Conservation (phyloP, 2,329 filamentous ascomycete genomes). For the Xylariaceae sp. region DNA sequence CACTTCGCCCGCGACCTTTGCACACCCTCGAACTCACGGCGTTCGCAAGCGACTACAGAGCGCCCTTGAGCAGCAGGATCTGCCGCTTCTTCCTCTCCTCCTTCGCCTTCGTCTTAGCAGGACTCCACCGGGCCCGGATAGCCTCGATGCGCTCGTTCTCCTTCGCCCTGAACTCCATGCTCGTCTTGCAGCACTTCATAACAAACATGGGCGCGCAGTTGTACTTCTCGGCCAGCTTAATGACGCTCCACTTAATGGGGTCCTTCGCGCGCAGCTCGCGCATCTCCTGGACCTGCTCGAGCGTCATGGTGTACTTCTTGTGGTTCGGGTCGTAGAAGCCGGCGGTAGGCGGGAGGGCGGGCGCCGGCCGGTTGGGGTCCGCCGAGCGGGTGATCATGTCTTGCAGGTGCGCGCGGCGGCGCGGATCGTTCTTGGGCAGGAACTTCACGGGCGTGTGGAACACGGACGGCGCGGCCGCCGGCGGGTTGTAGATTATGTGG, state of each 20-base stretch:
- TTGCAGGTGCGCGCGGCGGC: constrained; percentile 45
- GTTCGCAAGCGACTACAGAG: constrained; percentile 36
- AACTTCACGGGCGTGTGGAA: constrained; percentile 63
- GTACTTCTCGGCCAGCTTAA: constrained; percentile 49
- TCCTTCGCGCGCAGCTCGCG: constrained; percentile 48
- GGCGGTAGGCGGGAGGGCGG: constrained; percentile 30
- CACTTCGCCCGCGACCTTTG: neutral
- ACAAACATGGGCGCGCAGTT: constrained; percentile 53
- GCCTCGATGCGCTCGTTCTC: constrained; percentile 43
- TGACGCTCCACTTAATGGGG: constrained; percentile 51
- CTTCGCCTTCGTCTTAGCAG: constrained; percentile 48
- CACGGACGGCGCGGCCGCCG: constrained; percentile 50
- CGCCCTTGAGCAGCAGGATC: constrained; percentile 47
- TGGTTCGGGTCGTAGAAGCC: constrained; percentile 9
- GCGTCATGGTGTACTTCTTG: constrained; percentile 46
- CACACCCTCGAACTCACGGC: neutral
- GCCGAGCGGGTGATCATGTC: constrained; percentile 36
- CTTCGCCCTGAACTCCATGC: constrained; percentile 42
- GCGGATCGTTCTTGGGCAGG: constrained; percentile 52
- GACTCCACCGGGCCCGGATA: constrained; percentile 53
- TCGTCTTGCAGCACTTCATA: constrained; percentile 51
- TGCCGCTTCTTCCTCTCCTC: constrained; percentile 52
- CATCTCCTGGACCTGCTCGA: constrained; percentile 55
- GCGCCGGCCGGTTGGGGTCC: neutral
- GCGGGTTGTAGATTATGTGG: constrained; percentile 54